Conservation (phyloP, 352 stramenopile genomes). For the Phytophthora brassicae region DNA sequence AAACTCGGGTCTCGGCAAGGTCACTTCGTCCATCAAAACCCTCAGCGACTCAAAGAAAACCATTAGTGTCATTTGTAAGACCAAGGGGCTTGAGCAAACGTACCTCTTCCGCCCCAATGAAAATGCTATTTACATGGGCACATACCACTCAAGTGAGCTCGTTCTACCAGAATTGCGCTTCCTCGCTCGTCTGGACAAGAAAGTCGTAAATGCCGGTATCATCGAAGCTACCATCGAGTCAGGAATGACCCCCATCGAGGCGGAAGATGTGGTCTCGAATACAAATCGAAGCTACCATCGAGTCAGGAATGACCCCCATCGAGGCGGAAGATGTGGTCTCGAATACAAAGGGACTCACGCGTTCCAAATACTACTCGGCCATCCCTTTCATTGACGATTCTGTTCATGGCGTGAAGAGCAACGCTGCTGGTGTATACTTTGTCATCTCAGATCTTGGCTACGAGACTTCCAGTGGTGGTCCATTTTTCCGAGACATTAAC, state of each 20-base stretch:
- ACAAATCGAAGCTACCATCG: conserved; percentile 38
- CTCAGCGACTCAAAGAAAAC: conserved; percentile 38
- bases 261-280: conserved; percentile 39
- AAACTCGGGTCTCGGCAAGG: conserved; percentile 43
- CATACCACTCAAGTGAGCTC: conserved; percentile 36
- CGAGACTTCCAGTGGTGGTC: conserved; percentile 42
- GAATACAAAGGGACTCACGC: conserved; percentile 33
- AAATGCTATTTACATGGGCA: conserved; percentile 52
- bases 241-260: conserved; percentile 38
- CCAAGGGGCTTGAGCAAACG: conserved; percentile 41
- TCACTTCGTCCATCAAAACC: conserved; percentile 34
- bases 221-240: conserved; percentile 37
- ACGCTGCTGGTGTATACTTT: conserved; percentile 42
- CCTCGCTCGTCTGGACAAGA: conserved; percentile 42
- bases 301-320: conserved; percentile 35
- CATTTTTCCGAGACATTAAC: conserved; percentile 62
- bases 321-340: conserved; percentile 45
- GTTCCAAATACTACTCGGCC: conserved; percentile 47
- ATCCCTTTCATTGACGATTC: conserved; percentile 40
- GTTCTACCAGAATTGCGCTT: conserved; percentile 50
- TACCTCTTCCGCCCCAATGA: conserved; percentile 54
- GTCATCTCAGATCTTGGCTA: conserved; percentile 46
- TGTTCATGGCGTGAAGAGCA: conserved; percentile 43
- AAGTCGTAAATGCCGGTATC: conserved; percentile 33
- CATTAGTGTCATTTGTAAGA: conserved; percentile 41